Base-by-base conservation (phyloP, 495 filamentous ascomycete species). In the Gamarada debralockiae region DNA sequence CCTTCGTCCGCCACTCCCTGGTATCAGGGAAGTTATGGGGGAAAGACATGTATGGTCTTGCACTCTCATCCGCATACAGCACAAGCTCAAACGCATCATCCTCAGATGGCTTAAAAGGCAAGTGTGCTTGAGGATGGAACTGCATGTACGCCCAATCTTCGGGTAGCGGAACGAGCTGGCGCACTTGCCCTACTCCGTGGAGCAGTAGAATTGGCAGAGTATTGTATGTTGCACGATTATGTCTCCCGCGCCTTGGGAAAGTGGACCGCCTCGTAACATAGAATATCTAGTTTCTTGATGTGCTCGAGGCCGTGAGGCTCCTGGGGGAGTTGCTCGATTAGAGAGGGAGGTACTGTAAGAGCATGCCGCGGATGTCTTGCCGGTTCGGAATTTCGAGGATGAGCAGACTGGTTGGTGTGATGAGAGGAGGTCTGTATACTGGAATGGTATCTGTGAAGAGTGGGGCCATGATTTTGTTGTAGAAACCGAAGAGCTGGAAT, bases 1-100 rank as follows among this genome's bases (percentile, higher is more conserved):
- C 82, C 24, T 78, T 76, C 7, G 76, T 80, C 25, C 66, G 62
- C 53, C 72, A 79, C 52, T 78, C 73, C 5, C 74, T 49, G 2
- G 57, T 12, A n/a, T 82, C 66, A 0, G 77, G 79, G 48, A 78
- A 83, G 6, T 73, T 69, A 46, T 74, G 69, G 63, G 20, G 52
- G 59, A 22, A 82, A 81, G 37, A 74, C 52, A 4, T 52, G 53
- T 37, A 65, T 56, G 17, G 62, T 59, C 60, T 62, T 60, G 37
- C 63, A 40, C 49, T 41, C 50, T 49, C 10, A 48, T 52, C 37
- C 57, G 36, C 2, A 27, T 27, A 33, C 12, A 52, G 4, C 2
- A 52, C 23, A 12, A 52, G 62, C 43, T 67, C 64, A 15, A 9
- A 50, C 18, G 33, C 13, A 46, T 13, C 25, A 4, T 72, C 65